Base-by-base conservation (phyloP, 495 filamentous ascomycete species). In the Penicillium canescens region DNA sequence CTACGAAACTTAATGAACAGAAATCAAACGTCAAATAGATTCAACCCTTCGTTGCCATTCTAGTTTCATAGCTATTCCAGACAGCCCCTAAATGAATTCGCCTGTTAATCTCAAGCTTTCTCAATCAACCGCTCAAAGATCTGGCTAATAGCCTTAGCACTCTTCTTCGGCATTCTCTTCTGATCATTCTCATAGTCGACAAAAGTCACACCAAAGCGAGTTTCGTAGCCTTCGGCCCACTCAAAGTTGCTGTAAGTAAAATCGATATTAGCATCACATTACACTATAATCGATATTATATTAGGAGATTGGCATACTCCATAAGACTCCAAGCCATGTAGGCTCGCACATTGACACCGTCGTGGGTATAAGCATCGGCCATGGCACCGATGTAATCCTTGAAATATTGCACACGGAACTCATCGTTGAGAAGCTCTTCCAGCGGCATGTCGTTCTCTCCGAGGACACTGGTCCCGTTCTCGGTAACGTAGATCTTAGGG, bases 241-340 rank as follows among this genome's bases (percentile, higher is more conserved):
- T 82, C 78, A 39, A 81, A 82, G 63, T 82, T 82, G 54, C 78
- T 81, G 34, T 14, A 39, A 49, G 45, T 24, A 33, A 13, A 47
- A 26, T 9, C 0, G 13, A 37, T 38, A 31, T 73, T 42, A 66
- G 57, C 13, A 31, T 34, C 11, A 9, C 2, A 6, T 39, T 42
- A n/a, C 16, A 6, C 28, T 9, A 9, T 33, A 44, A 43, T n/a
- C 12, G 12, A 47, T 18, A 44, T 3, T 31, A 5, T 23, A 21
- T 3, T 16, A n/a, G 12, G 42, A 8, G 14, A n/a, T 0, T 40
- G 28, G 66, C 69, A 46, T 64, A 77, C 74, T 93, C 88, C 79
- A 91, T 82, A 66, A 93, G 78, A 63, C 83, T 87, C 89, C 89
- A 93, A 8, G 86, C 89, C 69, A 91, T 79, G 68, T 92, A 92